Base-by-base conservation (phyloP, 495 filamentous ascomycete species). In the Tetracladium marchalianum region DNA sequence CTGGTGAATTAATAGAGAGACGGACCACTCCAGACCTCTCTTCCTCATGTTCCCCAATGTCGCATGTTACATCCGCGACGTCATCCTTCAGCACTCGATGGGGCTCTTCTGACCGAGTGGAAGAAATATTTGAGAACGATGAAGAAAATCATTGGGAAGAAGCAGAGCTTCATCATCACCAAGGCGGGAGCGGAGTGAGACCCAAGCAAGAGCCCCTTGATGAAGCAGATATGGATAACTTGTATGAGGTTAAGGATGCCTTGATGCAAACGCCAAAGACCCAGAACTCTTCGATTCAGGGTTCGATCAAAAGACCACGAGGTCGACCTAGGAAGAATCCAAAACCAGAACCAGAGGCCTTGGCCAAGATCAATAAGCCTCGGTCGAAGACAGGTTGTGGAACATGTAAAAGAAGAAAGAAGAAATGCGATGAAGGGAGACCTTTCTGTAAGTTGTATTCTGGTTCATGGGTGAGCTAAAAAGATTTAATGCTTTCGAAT, bases 391-490 rank as follows among this genome's bases (percentile, higher is more conserved):
- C 89, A 3, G 89, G 89, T 0, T 95, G 89, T 65, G 82, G 92
- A 46, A 95, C 89, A 40, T 96, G 89, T 69, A 76, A 89, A 46
- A 82, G 84, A 57, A 73, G 89, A 27, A 95, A 95, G 70, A 96
- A 95, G 82, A 96, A 96, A 68, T 96, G 89, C 66, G 89, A 95
- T 60, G 89, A 96, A 69, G 80, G 81, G n/a, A 93, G 90, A 57
- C 89, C 89, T 44, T 69, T 76, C 56, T 94, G 86, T 78, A 72
- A 75, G 79, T 67, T 60, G 48, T 36, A 55, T 56, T 27, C 59
- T 0, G 13, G 39, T 18, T 3, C 5, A 11, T 4, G 4, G 18
- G 39, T 11, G 39, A 18, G 35, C 3, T 36, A 4, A 2, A 2
- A n/a, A 5, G 9, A 5, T n/a, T n/a, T 36, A 9, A 36, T 36